phyloP scores from a whole-genome alignment of 768 basidiomycete species.

The Cantharellus anzutake region DNA sequence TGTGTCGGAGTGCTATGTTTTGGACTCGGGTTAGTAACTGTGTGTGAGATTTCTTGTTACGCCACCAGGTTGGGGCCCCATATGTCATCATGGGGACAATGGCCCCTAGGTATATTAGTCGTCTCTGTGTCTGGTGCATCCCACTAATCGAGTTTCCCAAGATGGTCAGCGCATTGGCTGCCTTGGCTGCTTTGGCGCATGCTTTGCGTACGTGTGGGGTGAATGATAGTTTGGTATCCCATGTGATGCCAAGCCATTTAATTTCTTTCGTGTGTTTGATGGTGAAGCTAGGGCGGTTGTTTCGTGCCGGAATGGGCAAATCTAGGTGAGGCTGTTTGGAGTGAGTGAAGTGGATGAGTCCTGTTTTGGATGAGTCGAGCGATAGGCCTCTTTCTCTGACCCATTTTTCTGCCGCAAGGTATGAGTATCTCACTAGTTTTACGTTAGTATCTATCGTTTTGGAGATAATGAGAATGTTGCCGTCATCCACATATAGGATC shows the following conservation, averaged over 20 bases:
- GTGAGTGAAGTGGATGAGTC: neutral
- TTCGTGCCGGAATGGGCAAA: neutral
- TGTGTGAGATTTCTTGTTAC: conserved; percentile 8
- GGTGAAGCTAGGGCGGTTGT: neutral
- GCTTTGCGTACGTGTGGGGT: conserved; percentile 16
- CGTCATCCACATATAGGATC: neutral
- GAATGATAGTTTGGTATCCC: conserved; percentile 20
- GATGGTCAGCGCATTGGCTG: conserved; percentile 15
- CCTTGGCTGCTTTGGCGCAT: conserved; percentile 13
- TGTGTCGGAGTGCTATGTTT: conserved; percentile 14
- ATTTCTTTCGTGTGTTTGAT: neutral
- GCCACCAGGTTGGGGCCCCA: conserved; percentile 19
- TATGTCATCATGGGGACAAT: conserved; percentile 20
- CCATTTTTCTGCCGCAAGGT: neutral
- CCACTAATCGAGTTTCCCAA: conserved; percentile 19
- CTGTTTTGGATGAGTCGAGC: neutral
- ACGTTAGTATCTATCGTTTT: neutral
- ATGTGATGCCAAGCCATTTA: conserved; percentile 19
- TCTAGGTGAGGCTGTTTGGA: neutral
- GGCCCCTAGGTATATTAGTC: conserved; percentile 16
- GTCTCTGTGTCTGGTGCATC: conserved; percentile 16
- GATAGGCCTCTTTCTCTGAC: neutral
- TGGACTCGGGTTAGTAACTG: conserved; percentile 16
- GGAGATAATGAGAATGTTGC: neutral
- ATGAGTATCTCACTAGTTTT: neutral